Conservation (phyloP, 1,139 yeast species). For the Yamadazyma atlantica region DNA sequence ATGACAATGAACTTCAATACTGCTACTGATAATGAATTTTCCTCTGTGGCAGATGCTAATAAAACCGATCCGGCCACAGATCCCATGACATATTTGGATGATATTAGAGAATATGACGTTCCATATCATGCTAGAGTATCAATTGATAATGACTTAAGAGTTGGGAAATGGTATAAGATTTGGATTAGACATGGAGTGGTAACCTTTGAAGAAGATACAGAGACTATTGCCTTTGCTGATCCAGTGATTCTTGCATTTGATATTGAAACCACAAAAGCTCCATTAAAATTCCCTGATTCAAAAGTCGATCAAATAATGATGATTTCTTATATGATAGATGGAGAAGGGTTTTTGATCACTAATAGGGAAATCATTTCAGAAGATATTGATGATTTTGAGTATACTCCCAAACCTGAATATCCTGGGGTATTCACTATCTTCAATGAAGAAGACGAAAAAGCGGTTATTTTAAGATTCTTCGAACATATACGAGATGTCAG, state of each 20-base stretch:
- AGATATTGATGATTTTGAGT: conserved; percentile 95
- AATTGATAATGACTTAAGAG: conserved; percentile 80
- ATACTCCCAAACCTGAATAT: conserved; percentile 95
- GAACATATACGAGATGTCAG: conserved; percentile 85
- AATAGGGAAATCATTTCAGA: conserved; percentile 92
- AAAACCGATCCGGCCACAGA: conserved; percentile 34
- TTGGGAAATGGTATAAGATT: conserved; percentile 95
- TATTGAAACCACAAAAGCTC: conserved; percentile 96
- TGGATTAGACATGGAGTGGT: conserved; percentile 60
- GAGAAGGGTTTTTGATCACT: conserved; percentile 91
- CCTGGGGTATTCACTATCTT: conserved; percentile 89
- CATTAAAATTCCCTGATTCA: conserved; percentile 93
- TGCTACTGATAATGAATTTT: conserved; percentile 15
- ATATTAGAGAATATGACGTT: conserved; percentile 90
- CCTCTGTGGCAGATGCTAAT: background rate
- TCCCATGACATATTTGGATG: conserved; percentile 68
- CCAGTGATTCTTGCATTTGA: conserved; percentile 97
- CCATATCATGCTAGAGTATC: conserved; percentile 96
- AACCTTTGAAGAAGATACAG: conserved; percentile 60
- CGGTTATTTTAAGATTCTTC: conserved; percentile 70
- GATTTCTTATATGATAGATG: conserved; percentile 99
- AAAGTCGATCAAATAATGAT: conserved; percentile 95
- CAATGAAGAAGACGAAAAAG: conserved; percentile 85
- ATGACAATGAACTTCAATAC: conserved; percentile 48
- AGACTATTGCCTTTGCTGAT: conserved; percentile 91